Evolutionary conservation across 129 eudicot genomes (phyloP).

Genomic region (Ambrosia trifida): DNA sequence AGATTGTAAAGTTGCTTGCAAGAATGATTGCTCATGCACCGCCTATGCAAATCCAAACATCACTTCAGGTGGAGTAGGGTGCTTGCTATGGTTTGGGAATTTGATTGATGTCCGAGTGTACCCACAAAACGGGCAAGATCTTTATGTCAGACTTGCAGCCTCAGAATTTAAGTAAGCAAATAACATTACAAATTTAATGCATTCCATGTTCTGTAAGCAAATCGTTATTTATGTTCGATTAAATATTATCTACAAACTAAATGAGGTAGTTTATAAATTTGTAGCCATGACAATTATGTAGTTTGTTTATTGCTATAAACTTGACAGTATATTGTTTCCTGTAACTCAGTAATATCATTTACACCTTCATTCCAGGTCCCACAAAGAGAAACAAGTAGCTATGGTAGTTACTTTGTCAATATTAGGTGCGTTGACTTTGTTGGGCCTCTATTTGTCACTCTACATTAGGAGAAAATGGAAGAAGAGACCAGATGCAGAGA

Average conservation of each 20-base stretch:
- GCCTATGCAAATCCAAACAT: constrained; percentile 36
- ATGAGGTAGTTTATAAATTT: background rate
- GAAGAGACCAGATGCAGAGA: background rate
- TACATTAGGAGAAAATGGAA: constrained; percentile 22
- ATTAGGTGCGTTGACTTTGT: constrained; percentile 13
- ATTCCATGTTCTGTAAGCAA: background rate
- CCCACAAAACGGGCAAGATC: constrained; percentile 29
- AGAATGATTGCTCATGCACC: constrained; percentile 28
- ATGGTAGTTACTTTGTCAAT: constrained; percentile 19
- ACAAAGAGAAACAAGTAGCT: constrained; percentile 19
- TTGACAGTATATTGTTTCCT: constrained; percentile 1
- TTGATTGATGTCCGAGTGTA: constrained; percentile 24
- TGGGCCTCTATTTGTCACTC: constrained; percentile 24
- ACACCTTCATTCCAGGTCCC: background rate
- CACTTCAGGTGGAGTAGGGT: constrained; percentile 42
- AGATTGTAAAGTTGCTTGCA: constrained; percentile 35
- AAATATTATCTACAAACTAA: background rate
- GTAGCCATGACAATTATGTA: background rate
- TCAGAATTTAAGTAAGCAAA: constrained; percentile 10
- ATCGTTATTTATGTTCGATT: background rate
- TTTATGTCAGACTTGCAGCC: constrained; percentile 30
- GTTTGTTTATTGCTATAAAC: background rate
- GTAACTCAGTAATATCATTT: background rate
- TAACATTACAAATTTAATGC: constrained; percentile 6
- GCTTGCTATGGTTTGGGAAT: constrained; percentile 41